Percentiles rank a stretch among this genome's conserved stretches.
These are phyloP conservation scores for Basidiobolus meristosporus DNA, from an alignment of 371 early-diverging fungal species.

Conservation along the genomic window DNA sequence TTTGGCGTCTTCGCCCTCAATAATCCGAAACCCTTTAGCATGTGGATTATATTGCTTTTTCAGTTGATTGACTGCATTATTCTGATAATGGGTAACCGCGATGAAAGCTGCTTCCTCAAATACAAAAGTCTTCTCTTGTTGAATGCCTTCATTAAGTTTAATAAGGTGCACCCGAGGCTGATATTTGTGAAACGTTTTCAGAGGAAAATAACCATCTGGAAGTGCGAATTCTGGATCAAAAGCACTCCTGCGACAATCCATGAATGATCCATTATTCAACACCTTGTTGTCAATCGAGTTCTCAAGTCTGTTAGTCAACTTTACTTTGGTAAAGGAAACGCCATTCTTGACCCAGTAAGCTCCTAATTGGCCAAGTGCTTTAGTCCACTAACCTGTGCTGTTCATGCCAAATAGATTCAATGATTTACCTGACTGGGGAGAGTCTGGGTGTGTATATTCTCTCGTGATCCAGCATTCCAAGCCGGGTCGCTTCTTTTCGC, in stretches of 20 bases:
- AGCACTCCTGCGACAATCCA: too few relatives aligned
- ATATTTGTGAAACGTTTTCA: slow-evolving; percentile 19
- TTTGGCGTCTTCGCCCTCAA: neutral
- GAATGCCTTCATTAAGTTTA: slow-evolving; percentile 4
- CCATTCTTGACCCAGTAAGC: slow-evolving; percentile 12
- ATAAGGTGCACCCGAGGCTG: slow-evolving; percentile 18
- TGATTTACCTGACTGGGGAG: slow-evolving; percentile 7
- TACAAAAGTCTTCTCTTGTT: slow-evolving; percentile 4
- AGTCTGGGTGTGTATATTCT: slow-evolving; percentile 9
- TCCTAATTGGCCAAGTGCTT: slow-evolving; percentile 2
- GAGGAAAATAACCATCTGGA: slow-evolving; percentile 9
- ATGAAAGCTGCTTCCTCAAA: slow-evolving; percentile 18
- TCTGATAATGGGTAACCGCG: slow-evolving; percentile 36
- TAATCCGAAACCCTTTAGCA: slow-evolving; percentile 20
- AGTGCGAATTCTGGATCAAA: neutral
- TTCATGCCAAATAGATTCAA: neutral
- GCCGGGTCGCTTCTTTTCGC: neutral
- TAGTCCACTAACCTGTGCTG: neutral
- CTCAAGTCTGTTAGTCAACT: slow-evolving; percentile 15
- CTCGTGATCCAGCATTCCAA: neutral
- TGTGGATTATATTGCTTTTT: slow-evolving; percentile 29
- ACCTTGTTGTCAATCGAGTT: neutral
- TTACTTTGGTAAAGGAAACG: slow-evolving; percentile 16
- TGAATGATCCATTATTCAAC: neutral
- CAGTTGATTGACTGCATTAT: slow-evolving; percentile 17